Percentiles rank a stretch among this genome's conserved stretches.
Evolutionary conservation across 1,139 yeast species (phyloP).

Genomic region (Candida albicans): DNA sequence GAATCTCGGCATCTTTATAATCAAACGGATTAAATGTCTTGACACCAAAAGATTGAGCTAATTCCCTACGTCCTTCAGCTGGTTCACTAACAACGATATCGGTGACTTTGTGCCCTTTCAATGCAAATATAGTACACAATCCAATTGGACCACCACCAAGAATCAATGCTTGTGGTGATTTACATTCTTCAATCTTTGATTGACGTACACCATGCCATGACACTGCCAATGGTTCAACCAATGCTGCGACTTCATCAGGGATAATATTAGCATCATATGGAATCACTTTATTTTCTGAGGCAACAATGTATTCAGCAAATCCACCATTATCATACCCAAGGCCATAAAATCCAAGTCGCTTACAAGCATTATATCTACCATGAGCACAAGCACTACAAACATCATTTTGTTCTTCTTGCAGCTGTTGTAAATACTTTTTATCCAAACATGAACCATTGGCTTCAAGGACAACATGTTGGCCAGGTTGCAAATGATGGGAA

Average conservation of each 20-base stretch:
- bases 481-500: conserved; percentile 1
- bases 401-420: neutral
- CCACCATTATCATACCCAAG: conserved; percentile 54
- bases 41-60: conserved; percentile 53
- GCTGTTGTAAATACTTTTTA: conserved; percentile 1
- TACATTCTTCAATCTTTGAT: conserved; percentile 21
- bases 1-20: conserved; percentile 17
- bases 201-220: conserved; percentile 59
- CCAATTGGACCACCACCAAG: conserved; percentile 67
- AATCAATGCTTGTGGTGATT: conserved; percentile 25
- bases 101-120: conserved; percentile 55
- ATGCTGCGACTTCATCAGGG: conserved; percentile 55
- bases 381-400: conserved; percentile 45
- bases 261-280: conserved; percentile 43
- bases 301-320: conserved; percentile 49
- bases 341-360: conserved; percentile 42
- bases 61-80: conserved; percentile 53
- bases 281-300: conserved; percentile 46
- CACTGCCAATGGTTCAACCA: conserved; percentile 57
- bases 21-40: conserved; percentile 32
- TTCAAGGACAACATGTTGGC: conserved; percentile 41
- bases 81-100: conserved; percentile 63
- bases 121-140: conserved; percentile 52
- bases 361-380: conserved; percentile 50
- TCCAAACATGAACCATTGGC: conserved; percentile 51